A percentile compares a stretch with the other conserved stretches of the same genome.
phyloP scores from a whole-genome alignment of 768 basidiomycete species.

The Postia placenta region DNA sequence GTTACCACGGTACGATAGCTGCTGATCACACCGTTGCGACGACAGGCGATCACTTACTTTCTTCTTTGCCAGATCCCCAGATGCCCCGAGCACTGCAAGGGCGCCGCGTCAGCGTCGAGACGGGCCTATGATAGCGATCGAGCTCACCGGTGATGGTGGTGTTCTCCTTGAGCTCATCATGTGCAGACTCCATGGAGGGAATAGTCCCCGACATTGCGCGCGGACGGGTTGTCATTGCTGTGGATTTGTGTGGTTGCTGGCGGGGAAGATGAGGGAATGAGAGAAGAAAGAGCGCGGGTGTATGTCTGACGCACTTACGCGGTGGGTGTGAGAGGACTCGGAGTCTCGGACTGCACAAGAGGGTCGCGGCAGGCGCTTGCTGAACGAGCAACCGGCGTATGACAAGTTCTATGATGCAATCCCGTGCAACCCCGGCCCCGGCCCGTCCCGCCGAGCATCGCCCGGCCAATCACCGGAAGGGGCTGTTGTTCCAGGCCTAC shows the following conservation, averaged over 20 bases:
- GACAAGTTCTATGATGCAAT: conserved; percentile 12
- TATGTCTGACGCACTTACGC: conserved; percentile 1
- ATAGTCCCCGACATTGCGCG: conserved; percentile 75
- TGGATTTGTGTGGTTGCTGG: conserved; percentile 3
- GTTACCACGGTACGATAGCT: not conserved
- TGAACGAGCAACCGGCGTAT: conserved; percentile 13
- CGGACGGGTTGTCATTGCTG: conserved; percentile 26
- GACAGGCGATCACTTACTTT: conserved; percentile 48
- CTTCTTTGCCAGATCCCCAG: conserved; percentile 98
- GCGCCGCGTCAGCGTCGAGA: not conserved
- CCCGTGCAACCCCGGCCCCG: conserved; percentile 6
- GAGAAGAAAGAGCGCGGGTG: conserved; percentile 6
- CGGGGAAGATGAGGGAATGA: conserved; percentile 11
- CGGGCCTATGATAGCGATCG: conserved; percentile 1
- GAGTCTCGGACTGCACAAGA: not conserved
- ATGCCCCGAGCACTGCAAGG: conserved; percentile 80
- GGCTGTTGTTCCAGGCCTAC: too few relatives aligned
- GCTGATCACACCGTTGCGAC: not conserved
- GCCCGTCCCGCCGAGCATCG: conserved; percentile 7
- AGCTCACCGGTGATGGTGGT: conserved; percentile 78
- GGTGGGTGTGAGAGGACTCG: conserved; percentile 1
- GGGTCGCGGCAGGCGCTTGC: conserved; percentile 6
- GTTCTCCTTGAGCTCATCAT: conserved; percentile 76
- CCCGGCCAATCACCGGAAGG: conserved; percentile 3
- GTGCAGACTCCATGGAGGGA: conserved; percentile 78